Evolutionary conservation across 495 filamentous ascomycete genomes (phyloP), one percentile per base, ranked within the genome.

Genomic region (Aspergillus baeticus): DNA sequence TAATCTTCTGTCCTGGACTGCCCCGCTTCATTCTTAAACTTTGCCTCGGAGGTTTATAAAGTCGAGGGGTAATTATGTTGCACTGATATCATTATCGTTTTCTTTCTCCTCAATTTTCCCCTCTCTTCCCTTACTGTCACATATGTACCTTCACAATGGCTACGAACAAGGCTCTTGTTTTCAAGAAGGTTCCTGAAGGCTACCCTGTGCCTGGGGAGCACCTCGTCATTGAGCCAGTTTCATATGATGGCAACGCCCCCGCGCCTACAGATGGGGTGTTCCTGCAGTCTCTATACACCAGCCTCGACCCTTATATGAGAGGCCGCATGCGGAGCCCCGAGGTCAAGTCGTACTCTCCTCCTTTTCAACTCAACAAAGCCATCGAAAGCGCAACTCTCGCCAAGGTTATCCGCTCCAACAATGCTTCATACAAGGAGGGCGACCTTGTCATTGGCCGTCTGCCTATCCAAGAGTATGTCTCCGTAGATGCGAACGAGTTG

Each of bases 251-350:
- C 56, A 72, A 82, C n/a, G 74, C 82, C 26, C 58, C 78, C 0
- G 80, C 86, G 22, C 89, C 90, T 7, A 60, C 78, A 33, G 85
- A 88, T 58, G 91, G 92, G 31, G 65, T 96, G 23, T 83, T 85
- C 34, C 66, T 87, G 52, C 84, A 88, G 69, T 87, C 87, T 57
- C 81, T 88, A 66, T 91, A 87, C 67, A 78, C 85, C 69, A 95
- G 90, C 55, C 89, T 87, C 71, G 92, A 97, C 74, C 92, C 92
- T 7, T 96, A 96, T 78, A 85, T 88, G 73, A 87, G 92, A 26
- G 89, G 90, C 49, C 81, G 83, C 49, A 82, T 84, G 81, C 74
- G 79, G 34, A 39, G 64, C 34, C 60, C 74, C 6, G 67, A 76
- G 29, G 56, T 66, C 60, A 82, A 87, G 65, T 90, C 86, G 3